A percentile compares a stretch with the other conserved stretches of the same genome.
phyloP scores from a whole-genome alignment of 164 flowering plant species.

The Malania oleifera region DNA sequence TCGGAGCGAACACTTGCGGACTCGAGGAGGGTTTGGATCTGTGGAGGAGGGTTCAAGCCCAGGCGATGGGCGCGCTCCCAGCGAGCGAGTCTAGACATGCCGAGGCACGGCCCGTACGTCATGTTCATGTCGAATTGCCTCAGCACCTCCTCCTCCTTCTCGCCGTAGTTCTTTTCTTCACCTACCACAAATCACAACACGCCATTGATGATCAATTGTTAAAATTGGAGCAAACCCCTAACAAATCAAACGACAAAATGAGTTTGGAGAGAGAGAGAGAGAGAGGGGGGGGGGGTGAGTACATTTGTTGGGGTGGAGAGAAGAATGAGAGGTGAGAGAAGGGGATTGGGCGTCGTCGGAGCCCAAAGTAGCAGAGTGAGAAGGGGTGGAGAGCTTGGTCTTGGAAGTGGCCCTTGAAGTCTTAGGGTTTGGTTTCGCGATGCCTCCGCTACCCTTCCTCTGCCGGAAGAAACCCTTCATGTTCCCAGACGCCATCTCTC shows the following conservation, averaged over 20 bases:
- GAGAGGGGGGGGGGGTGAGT: no score
- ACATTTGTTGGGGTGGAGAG: not conserved
- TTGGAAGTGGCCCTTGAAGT: no score
- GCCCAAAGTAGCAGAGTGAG: not conserved
- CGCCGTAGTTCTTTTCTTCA: not conserved
- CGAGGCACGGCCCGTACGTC: conserved; percentile 1
- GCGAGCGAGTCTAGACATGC: not conserved
- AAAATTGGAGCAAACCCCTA: not conserved
- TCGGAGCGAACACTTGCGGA: not conserved
- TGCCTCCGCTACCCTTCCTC: not conserved
- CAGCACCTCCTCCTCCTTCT: conserved; percentile 3
- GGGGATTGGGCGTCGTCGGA: not conserved
- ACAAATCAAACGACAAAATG: not conserved
- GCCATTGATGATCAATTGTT: no score
- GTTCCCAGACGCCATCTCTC: not conserved
- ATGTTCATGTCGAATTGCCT: conserved; percentile 2
- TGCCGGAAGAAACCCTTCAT: conserved; percentile 6
- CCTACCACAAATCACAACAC: not conserved
- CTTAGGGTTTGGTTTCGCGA: not conserved
- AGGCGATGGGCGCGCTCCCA: conserved; percentile 2
- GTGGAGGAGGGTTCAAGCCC: conserved; percentile 3
- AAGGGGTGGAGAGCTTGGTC: not conserved
- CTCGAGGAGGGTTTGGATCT: not conserved
- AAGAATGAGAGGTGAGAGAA: not conserved
- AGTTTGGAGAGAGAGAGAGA: not conserved